These are phyloP conservation scores for Fusarium compactum DNA, from an alignment of 2,329 filamentous ascomycete species.

Conservation along the genomic window DNA sequence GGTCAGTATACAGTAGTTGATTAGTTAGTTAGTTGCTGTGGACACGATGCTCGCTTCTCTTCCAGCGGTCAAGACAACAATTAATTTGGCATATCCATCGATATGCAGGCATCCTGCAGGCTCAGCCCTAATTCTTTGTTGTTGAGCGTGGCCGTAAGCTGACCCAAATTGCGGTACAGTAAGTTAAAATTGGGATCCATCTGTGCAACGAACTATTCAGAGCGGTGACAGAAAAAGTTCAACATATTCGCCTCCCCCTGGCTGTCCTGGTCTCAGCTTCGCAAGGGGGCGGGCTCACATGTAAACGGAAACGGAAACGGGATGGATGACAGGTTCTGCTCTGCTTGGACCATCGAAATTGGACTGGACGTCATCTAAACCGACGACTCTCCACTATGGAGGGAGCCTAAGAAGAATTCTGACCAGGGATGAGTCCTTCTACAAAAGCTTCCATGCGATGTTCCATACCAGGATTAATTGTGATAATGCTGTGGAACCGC, in stretches of 20 bases:
- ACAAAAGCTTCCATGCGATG: conserved; percentile 45
- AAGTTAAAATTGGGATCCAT: conserved; percentile 36
- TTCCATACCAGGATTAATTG: conserved; percentile 38
- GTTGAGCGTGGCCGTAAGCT: conserved; percentile 34
- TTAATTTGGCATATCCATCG: not conserved
- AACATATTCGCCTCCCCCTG: conserved; percentile 25
- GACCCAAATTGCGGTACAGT: conserved; percentile 21
- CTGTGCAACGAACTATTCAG: conserved; percentile 21
- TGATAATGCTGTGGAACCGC: conserved; percentile 28
- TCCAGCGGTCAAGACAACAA: conserved; percentile 40
- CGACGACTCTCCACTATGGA: conserved; percentile 34
- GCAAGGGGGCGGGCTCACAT: conserved; percentile 18
- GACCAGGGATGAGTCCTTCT: conserved; percentile 33
- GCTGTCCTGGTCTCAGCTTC: conserved; percentile 30
- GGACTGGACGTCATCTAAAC: conserved; percentile 48
- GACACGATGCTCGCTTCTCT: conserved; percentile 35
- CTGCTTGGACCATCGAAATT: conserved; percentile 44
- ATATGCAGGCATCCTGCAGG: conserved; percentile 3
- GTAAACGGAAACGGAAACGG: conserved; percentile 2
- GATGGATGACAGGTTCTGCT: conserved; percentile 25
- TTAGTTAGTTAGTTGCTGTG: conserved; percentile 5
- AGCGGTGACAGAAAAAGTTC: conserved; percentile 23
- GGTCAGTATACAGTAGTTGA: conserved; percentile 4
- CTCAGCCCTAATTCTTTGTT: conserved; percentile 36
- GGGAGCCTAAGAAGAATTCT: conserved; percentile 24